Percentiles rank a stretch among this genome's conserved stretches.
Conservation (phyloP, 257 asterid genomes). For the Penstemon newberryi region DNA sequence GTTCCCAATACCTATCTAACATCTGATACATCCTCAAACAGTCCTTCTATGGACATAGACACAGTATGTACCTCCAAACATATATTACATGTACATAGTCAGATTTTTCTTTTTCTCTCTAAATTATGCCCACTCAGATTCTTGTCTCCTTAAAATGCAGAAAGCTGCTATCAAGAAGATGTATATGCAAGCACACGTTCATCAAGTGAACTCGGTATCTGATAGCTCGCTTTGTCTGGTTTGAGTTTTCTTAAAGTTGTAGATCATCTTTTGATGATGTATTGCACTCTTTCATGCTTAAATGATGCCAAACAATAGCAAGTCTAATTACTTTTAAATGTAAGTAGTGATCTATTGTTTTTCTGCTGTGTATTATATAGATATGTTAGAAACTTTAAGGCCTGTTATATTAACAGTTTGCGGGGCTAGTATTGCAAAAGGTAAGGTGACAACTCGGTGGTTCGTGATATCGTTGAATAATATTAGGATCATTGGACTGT, state of each 20-base stretch:
- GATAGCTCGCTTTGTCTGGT: neutral
- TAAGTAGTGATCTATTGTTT: neutral
- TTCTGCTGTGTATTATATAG: neutral
- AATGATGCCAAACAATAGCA: neutral
- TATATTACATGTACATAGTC: neutral
- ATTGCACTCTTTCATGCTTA: neutral
- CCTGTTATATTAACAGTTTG: neutral
- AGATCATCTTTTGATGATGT: neutral
- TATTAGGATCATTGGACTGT: too few relatives aligned
- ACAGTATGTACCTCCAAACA: too few relatives aligned
- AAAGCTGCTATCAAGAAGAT: constrained; percentile 82
- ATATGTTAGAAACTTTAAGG: neutral
- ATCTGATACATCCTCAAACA: too few relatives aligned
- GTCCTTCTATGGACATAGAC: too few relatives aligned
- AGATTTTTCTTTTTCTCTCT: neutral
- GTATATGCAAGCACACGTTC: constrained; percentile 96
- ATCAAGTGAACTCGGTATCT: constrained; percentile 85
- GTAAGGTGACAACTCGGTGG: too few relatives aligned
- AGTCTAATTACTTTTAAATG: neutral
- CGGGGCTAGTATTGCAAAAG: too few relatives aligned
- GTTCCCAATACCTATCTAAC: too few relatives aligned
- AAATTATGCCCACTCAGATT: constrained; percentile 13
- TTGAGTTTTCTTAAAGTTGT: too few relatives aligned
- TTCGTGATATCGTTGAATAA: too few relatives aligned
- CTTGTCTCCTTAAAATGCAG: constrained; percentile 35